phyloP scores from a whole-genome alignment of 805 yeast genomes.

The Starmera pachycereana region DNA sequence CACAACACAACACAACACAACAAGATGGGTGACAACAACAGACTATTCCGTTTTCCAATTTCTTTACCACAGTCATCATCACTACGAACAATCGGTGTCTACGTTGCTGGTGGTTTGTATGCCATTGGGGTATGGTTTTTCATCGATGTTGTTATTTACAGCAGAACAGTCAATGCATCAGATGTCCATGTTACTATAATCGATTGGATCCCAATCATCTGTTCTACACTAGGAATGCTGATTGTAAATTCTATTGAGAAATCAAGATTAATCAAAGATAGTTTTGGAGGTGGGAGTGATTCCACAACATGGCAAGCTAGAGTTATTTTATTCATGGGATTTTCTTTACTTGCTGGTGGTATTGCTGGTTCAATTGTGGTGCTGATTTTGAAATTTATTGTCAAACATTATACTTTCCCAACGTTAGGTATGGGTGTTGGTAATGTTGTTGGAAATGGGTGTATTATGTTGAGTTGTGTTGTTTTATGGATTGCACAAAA shows the following conservation, averaged over 20 bases:
- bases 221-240: conserved; percentile 84
- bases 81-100: conserved; percentile 65
- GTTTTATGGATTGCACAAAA: conserved; percentile 91
- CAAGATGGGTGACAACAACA: neutral
- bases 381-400: conserved; percentile 70
- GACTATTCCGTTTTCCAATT: conserved; percentile 55
- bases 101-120: conserved; percentile 65
- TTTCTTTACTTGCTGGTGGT: conserved; percentile 88
- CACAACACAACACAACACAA: neutral
- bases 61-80: conserved; percentile 62
- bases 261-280: conserved; percentile 26
- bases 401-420: conserved; percentile 74
- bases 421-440: conserved; percentile 91
- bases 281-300: conserved; percentile 21
- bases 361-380: conserved; percentile 87
- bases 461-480: conserved; percentile 82
- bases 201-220: conserved; percentile 92
- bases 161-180: conserved; percentile 78
- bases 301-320: conserved; percentile 89
- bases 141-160: conserved; percentile 80
- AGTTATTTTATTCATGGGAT: conserved; percentile 82
- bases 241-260: conserved; percentile 44
- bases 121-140: conserved; percentile 86
- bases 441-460: conserved; percentile 70
- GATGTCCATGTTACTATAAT: conserved; percentile 80